Conservation (phyloP, 495 filamentous ascomycete genomes). For the Astrocystis sublimbata region DNA sequence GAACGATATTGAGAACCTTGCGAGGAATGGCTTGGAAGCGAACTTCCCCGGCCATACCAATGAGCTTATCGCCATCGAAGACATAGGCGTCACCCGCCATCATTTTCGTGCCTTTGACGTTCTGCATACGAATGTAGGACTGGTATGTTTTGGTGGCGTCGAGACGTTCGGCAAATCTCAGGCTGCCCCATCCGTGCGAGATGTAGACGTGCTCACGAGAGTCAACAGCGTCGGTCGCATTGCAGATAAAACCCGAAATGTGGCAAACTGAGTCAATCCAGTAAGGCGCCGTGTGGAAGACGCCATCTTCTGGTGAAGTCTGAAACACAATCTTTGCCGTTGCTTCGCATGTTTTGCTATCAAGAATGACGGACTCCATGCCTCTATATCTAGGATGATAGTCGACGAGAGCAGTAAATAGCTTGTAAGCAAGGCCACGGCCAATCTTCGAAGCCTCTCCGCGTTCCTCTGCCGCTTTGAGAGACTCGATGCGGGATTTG, state of each 20-base stretch:
- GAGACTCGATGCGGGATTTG: constrained; percentile 50
- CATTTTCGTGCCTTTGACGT: constrained; percentile 52
- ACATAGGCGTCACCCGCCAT: constrained; percentile 63
- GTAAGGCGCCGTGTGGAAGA: constrained; percentile 66
- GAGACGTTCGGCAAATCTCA: constrained; percentile 68
- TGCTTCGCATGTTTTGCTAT: constrained; percentile 70
- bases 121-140: constrained; percentile 70
- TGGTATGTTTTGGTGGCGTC: constrained; percentile 64
- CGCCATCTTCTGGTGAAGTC: constrained; percentile 56
- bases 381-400: constrained; percentile 68
- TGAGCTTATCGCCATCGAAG: constrained; percentile 63
- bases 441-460: constrained; percentile 62
- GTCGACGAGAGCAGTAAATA: constrained; percentile 70
- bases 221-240: constrained; percentile 71
- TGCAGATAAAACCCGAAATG: constrained; percentile 77
- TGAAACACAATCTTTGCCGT: constrained; percentile 70
- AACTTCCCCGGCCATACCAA: constrained; percentile 53
- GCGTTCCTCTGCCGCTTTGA: constrained; percentile 51
- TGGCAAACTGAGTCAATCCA: constrained; percentile 72
- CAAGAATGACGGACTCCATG: constrained; percentile 75
- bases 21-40: constrained; percentile 69
- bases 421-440: constrained; percentile 73
- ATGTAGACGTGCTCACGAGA: constrained; percentile 71
- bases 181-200: constrained; percentile 77
- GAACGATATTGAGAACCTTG: constrained; percentile 63